Evolutionary conservation across 306 rosid species (phyloP), one percentile per base, ranked within the genome.

Genomic region (Cucumis cinereus): DNA sequence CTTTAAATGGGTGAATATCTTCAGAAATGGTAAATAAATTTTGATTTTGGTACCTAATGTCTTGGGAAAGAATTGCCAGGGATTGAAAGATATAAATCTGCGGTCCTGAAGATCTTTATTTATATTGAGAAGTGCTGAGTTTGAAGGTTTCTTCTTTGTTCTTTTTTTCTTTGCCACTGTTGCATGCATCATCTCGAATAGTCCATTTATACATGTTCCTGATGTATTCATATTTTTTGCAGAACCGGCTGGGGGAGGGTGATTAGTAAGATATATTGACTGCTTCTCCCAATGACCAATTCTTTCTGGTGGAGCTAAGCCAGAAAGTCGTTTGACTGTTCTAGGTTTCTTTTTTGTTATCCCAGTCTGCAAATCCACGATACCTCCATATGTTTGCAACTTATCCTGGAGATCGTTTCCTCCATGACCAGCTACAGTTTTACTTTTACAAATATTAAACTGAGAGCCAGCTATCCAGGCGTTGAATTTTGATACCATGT

Each of bases 321-420:
- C 76, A 61, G 82, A 82, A 64, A 73, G 78, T 77, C 78, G 85
- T 33, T 77, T 64, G 55, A 83, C 77, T 82, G 69, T 77, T 81
- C 80, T 86, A 35, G 97, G 82, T 85, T 90, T 90, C 80, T 83
- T 90, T 83, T 81, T 87, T 74, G 77, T 75, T 77, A 55, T 77
- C 78, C 77, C 73, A 9, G 58, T 81, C 83, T 80, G 79, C 47
- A 81, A 82, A 70, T 83, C 62, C 80, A 68, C 10, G 36, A 50
- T 17, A 50, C 79, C 58, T 58, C 80, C 83, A 58, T 60, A 79
- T 60, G 79, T 77, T 79, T 81, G 88, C 81, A 58, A 40, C 50
- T 38, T 77, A 77, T 64, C 71, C 56, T 36, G 78, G 40, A 76
- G 43, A 52, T 64, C 78, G 47, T 70, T 35, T 16, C 54, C 49